These are phyloP conservation scores for Alternaria sp. DNA, from an alignment of 2,329 filamentous ascomycete species.

Conservation along the genomic window DNA sequence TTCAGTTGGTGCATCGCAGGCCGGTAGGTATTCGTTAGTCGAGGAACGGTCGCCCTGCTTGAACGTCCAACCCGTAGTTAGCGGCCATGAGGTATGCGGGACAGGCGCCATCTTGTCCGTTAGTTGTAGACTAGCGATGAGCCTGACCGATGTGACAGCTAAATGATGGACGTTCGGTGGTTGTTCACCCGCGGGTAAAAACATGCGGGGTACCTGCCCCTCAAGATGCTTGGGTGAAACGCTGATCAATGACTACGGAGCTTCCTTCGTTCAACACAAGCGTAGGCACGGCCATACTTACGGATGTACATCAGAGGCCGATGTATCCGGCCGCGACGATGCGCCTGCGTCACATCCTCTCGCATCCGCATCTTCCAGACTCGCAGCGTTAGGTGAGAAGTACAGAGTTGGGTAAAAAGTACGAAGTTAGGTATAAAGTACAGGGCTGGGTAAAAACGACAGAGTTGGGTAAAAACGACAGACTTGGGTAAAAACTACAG, in stretches of 20 bases:
- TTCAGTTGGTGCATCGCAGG: constrained; percentile 54
- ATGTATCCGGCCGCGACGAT: neutral
- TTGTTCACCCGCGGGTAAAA: neutral
- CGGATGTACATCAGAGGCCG: neutral
- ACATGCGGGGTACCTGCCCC: constrained; percentile 3
- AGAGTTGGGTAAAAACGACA: no score
- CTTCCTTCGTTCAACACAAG: neutral
- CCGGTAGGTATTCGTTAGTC: constrained; percentile 50
- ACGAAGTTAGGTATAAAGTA: no score
- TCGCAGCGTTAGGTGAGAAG: neutral
- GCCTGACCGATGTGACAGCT: neutral
- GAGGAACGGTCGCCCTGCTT: constrained; percentile 53
- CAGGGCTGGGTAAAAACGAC: no score
- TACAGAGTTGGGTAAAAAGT: neutral
- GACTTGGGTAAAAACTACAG: neutral
- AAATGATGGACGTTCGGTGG: neutral
- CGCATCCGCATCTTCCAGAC: neutral
- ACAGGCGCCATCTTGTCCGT: neutral
- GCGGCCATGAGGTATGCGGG: constrained; percentile 5
- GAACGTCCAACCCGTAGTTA: constrained; percentile 50
- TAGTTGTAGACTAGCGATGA: neutral
- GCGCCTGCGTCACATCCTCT: neutral
- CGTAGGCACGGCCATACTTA: neutral
- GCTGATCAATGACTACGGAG: neutral
- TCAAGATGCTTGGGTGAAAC: neutral